Base-by-base conservation (phyloP, 2,329 filamentous ascomycete genomes). In the Cordyceps tenuipes region DNA sequence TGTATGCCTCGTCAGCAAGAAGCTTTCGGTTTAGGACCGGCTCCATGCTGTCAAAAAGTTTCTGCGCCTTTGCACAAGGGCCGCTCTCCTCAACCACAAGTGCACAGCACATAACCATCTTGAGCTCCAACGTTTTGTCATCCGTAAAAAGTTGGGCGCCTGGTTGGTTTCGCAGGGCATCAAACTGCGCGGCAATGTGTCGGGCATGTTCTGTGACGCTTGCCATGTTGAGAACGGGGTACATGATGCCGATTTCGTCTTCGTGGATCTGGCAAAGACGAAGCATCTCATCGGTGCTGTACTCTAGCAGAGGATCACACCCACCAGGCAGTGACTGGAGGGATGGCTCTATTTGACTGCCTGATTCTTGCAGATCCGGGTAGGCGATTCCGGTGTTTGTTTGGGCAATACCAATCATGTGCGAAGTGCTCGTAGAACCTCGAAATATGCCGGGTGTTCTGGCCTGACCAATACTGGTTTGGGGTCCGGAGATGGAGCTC, bases 161-260 rank as follows among this genome's bases (percentile, higher is more conserved):
- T 9, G 66, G 69, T 56, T 74, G 72, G 6, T 66, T 66, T 48
- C 73, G 73, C 5, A 74, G 67, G 0, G 74, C 69, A 65, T 91
- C 88, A 68, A 94, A 85, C 70, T 90, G 94, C 0, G 82, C 79
- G 60, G 86, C 87, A 1, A 96, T 76, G 62, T 81, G 79, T 63
- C 82, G 85, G 7, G 87, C 86, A 70, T 96, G 89, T 6, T 78
- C 77, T 43, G 89, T 85, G 44, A 95, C 77, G 47, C 80, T 80
- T 47, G 88, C 83, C 41, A 96, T 88, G 65, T 90, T 83, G 51
- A 96, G 72, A 4, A 96, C 83, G 0, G 93, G 93, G 70, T 96
- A 96, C 90, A 96, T 95, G 67, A 93, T 83, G 48, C 90, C 90
- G 67, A 95, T 87, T 70, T 97, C 92, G 67, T 97, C 91, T 65